Evolutionary conservation across 139 green algal species (phyloP), one percentile per base, ranked within the genome.

Genomic region (Chlamydomonas sp.): DNA sequence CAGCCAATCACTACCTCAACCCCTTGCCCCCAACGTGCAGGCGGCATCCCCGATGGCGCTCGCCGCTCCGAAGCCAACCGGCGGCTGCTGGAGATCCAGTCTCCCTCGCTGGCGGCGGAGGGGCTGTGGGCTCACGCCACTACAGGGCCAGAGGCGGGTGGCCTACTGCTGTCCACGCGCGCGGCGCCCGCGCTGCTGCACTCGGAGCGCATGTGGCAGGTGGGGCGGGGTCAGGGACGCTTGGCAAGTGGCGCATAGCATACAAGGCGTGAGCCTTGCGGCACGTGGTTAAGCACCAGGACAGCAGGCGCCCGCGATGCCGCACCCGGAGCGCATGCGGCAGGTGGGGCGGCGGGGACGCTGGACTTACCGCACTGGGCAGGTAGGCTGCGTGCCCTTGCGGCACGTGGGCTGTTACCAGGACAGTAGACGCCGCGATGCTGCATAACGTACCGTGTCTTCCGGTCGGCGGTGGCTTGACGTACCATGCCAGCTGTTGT

Each of bases 61-160:
- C 49, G 68, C 9, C 59, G 77, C 6, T 63, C n/a, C 61, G 84
- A 92, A 49, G 91, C 91, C 49, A 94, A 94, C 74, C 10, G 82
- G 15, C 69, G 79, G 31, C 77, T 92, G 61, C 85, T 94, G 57
- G 68, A 90, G 69, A 77, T 92, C 3, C 88, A 94, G n/a, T 91
- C 89, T 63, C 91, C 91, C 0, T 63, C 20, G 4, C 73, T 94
- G 0, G 91, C 91, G 1, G 82, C 78, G 5, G 91, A 94, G 75
- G 91, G 84, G 1, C 17, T 93, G 0, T 96, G 94, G 94, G 93
- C 88, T 0, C 93, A 95, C 79, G 74, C 82, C 31, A 92, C 87
- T 4, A 59, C 78, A 0, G 20, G 68, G 7, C 91, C 92, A 0
- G 91, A 95, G 79, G 83, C 85, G 49, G 94, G 94, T 16, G 90